These are phyloP conservation scores for Cymodocea nodosa DNA, from an alignment of 116 monocot species.

Conservation along the genomic window DNA sequence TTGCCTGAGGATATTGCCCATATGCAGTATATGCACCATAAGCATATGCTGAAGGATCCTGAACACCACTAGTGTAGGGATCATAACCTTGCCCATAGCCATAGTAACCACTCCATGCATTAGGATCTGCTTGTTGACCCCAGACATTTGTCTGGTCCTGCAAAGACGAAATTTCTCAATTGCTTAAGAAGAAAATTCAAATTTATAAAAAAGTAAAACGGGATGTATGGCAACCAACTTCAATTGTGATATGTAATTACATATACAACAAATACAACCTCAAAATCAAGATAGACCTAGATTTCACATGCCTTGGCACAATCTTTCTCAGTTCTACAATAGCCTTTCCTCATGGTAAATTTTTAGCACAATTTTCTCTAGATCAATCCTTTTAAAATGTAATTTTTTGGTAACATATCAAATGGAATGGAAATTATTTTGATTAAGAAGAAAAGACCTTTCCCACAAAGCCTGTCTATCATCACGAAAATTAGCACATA, in stretches of 20 bases:
- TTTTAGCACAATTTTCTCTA: too few relatives aligned
- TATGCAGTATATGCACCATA: conserved; percentile 86
- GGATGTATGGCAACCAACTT: too few relatives aligned
- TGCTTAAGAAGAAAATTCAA: too few relatives aligned
- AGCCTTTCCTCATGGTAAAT: too few relatives aligned
- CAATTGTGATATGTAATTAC: too few relatives aligned
- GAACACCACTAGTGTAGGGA: conserved; percentile 63
- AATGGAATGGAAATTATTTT: too few relatives aligned
- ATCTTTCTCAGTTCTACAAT: too few relatives aligned
- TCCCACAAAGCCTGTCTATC: background rate
- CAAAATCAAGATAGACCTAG: background rate
- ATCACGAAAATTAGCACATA: too few relatives aligned
- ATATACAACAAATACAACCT: background rate
- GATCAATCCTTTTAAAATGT: too few relatives aligned
- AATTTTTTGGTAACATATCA: too few relatives aligned
- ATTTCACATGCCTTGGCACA: background rate
- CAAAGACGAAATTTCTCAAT: conserved; percentile 1
- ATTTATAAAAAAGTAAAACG: too few relatives aligned
- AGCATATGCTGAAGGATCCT: conserved; percentile 83
- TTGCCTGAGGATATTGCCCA: conserved; percentile 69
- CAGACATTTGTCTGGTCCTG: conserved; percentile 61
- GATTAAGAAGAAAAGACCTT: background rate
- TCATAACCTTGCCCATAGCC: conserved; percentile 83
- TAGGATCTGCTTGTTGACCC: conserved; percentile 72
- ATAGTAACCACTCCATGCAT: conserved; percentile 85